These are phyloP conservation scores for Citrus trifoliata DNA, from an alignment of 345 rosid genomes.

Conservation along the genomic window DNA sequence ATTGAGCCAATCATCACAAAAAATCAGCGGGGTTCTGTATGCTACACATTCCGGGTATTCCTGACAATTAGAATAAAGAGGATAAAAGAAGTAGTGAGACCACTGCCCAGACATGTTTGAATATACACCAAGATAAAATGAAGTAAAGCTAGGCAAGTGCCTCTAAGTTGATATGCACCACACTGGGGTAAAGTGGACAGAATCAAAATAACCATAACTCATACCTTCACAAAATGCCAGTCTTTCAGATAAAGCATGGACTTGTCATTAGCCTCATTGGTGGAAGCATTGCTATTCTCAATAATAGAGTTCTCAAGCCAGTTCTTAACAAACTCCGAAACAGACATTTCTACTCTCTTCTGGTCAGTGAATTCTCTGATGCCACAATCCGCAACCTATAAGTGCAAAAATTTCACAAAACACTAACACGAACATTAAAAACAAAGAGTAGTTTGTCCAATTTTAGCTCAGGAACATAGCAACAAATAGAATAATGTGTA, in stretches of 20 bases:
- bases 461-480: not conserved
- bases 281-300: conserved; percentile 9
- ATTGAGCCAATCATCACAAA: conserved; percentile 91
- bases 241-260: conserved; percentile 78
- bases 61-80: conserved; percentile 44
- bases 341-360: conserved; percentile 80
- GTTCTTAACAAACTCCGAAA: conserved; percentile 52
- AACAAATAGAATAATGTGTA: not conserved
- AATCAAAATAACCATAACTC: not conserved
- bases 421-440: not conserved
- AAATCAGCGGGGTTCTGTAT: conserved; percentile 57
- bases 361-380: conserved; percentile 79
- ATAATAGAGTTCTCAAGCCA: conserved; percentile 36
- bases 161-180: not conserved
- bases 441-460: not conserved
- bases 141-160: not conserved
- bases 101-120: not conserved
- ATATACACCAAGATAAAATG: conserved; percentile 8
- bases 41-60: conserved; percentile 83
- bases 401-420: not conserved
- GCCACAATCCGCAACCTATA: conserved; percentile 83
- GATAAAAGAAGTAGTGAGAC: conserved; percentile 15
- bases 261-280: conserved; percentile 16
- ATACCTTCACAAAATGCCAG: conserved; percentile 94
- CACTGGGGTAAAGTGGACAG: not conserved